phyloP scores from a whole-genome alignment of 2,329 filamentous ascomycete species.

The Pyrenophora tritici-repentis region DNA sequence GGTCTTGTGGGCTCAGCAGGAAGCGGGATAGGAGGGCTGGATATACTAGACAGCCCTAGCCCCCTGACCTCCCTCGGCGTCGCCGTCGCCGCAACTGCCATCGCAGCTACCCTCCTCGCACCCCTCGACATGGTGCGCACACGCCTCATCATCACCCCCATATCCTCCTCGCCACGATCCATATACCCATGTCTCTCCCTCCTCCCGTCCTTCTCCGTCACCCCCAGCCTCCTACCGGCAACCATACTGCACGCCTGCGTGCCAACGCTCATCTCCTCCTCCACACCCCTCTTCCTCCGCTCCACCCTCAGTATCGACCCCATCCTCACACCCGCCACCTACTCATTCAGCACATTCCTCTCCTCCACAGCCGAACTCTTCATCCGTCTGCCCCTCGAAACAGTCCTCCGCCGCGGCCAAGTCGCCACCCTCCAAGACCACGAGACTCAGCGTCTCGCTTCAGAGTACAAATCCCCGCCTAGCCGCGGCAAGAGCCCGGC shows the following conservation, averaged over 20 bases:
- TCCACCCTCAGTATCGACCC: conserved; percentile 84
- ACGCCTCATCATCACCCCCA: conserved; percentile 80
- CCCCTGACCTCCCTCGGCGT: conserved; percentile 82
- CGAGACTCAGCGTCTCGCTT: conserved; percentile 36
- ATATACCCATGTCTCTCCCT: conserved; percentile 77
- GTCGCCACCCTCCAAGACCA: conserved; percentile 63
- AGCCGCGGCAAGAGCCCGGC: conserved; percentile 19
- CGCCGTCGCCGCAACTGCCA: conserved; percentile 65
- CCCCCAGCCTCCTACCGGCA: conserved; percentile 73
- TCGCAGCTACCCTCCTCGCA: conserved; percentile 79
- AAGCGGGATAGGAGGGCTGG: conserved; percentile 66
- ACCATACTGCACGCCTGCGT: conserved; percentile 85
- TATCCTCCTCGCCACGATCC: conserved; percentile 73
- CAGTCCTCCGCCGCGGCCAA: conserved; percentile 86
- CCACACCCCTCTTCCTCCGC: conserved; percentile 82
- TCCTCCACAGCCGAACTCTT: conserved; percentile 80
- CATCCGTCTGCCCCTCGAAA: conserved; percentile 88
- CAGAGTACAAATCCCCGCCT: conserved; percentile 31
- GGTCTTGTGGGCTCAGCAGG: conserved; percentile 58
- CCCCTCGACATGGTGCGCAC: conserved; percentile 91
- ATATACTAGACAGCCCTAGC: conserved; percentile 80
- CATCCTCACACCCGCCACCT: conserved; percentile 77
- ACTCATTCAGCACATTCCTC: conserved; percentile 81
- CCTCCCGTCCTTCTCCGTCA: conserved; percentile 72
- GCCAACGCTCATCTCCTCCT: conserved; percentile 80